phyloP scores from a whole-genome alignment of 2,329 filamentous ascomycete species.

The Cladosporium colombiae region DNA sequence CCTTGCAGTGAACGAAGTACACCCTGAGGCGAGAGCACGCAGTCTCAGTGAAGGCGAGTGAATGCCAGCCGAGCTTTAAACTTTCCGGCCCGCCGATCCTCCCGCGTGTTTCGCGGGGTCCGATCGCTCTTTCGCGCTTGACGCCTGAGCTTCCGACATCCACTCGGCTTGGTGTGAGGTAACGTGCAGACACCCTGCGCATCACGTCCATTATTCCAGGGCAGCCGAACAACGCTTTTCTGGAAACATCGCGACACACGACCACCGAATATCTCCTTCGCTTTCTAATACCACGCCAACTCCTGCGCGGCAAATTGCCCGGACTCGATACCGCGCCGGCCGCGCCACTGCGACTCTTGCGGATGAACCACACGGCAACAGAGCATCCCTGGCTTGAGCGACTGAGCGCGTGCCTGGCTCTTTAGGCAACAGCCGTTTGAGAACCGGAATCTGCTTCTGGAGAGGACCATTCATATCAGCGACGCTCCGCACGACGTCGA shows the following conservation, averaged over 20 bases:
- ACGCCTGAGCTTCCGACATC: constrained; percentile 7
- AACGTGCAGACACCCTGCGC: constrained; percentile 4
- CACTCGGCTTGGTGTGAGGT: not conserved
- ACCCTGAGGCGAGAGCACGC: too few relatives aligned
- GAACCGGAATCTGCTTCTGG: not conserved
- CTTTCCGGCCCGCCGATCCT: not conserved
- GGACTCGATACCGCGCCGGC: not conserved
- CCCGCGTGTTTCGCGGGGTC: not conserved
- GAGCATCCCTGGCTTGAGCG: not conserved
- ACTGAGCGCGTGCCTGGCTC: not conserved
- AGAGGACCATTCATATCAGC: not conserved
- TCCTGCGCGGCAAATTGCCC: not conserved
- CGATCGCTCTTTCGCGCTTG: constrained; percentile 9
- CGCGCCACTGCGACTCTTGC: constrained; percentile 1
- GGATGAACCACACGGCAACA: constrained; percentile 1
- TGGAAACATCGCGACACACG: not conserved
- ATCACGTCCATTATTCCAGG: not conserved
- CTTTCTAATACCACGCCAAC: not conserved
- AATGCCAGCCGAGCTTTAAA: not conserved
- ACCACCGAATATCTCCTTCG: not conserved
- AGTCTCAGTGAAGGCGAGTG: not conserved
- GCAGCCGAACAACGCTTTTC: not conserved
- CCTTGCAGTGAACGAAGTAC: not conserved
- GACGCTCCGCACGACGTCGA: not conserved
- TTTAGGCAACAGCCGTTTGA: not conserved